Evolutionary conservation across 2,329 filamentous ascomycete genomes (phyloP).

Genomic region (Ophidiomyces ophidiicola): DNA sequence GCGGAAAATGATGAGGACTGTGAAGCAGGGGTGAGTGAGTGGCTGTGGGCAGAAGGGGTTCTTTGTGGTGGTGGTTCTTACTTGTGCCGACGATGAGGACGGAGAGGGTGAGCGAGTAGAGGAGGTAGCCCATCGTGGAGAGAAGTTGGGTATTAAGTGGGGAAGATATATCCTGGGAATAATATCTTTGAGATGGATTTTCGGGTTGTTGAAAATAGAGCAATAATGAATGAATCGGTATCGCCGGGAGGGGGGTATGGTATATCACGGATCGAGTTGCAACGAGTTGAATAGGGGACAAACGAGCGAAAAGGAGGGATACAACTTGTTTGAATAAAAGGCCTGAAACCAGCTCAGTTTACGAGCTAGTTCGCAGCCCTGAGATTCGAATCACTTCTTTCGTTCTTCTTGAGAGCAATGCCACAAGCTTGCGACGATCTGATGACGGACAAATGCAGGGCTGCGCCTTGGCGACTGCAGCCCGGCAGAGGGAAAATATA

Average conservation of each 20-base stretch:
- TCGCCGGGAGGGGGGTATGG: not conserved
- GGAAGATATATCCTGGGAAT: not conserved
- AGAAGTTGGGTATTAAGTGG: not conserved
- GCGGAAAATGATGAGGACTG: slow-evolving; percentile 70
- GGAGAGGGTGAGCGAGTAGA: slow-evolving; percentile 64
- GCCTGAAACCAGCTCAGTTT: slow-evolving; percentile 1
- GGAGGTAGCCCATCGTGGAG: slow-evolving; percentile 60
- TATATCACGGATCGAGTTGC: not conserved
- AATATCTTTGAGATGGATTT: not conserved
- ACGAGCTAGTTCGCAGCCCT: slow-evolving; percentile 10
- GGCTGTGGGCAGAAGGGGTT: not conserved
- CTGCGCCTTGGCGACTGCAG: too few species aligned
- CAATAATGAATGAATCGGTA: slow-evolving; percentile 2
- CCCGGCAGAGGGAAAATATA: too few species aligned
- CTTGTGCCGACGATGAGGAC: slow-evolving; percentile 59
- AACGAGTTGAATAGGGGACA: not conserved
- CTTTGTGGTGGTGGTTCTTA: slow-evolving; percentile 27
- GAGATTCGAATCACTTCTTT: not conserved
- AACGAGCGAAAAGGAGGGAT: not conserved
- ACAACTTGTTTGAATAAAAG: not conserved
- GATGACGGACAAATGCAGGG: too few species aligned
- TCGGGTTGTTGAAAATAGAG: too few species aligned
- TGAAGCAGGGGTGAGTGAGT: slow-evolving; percentile 1
- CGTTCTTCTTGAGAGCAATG: not conserved
- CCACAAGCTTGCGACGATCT: not conserved